Evolutionary conservation across 495 filamentous ascomycete genomes (phyloP).

Genomic region (Aspergillus cavernicola): DNA sequence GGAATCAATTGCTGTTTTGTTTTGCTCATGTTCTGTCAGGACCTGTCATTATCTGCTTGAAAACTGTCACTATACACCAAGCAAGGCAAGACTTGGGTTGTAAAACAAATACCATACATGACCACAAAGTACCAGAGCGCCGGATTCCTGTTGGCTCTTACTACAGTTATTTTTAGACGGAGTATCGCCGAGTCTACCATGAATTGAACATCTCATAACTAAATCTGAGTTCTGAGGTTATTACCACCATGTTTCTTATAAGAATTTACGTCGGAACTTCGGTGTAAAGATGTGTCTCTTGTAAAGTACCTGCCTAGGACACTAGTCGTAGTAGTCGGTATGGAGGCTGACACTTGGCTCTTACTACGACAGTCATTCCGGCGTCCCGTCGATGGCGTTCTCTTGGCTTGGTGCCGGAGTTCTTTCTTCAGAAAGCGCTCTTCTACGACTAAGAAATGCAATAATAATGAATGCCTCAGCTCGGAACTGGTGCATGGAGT

Average conservation of each 20-base stretch:
- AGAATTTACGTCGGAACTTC: background rate
- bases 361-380: background rate
- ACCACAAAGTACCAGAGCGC: slow-evolving; percentile 2
- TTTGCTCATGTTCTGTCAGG: background rate
- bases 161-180: slow-evolving; percentile 13
- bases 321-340: background rate
- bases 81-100: background rate
- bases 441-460: too few relatives aligned
- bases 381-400: slow-evolving; percentile 2
- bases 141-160: slow-evolving; percentile 17
- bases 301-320: background rate
- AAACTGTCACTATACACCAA: background rate
- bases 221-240: background rate
- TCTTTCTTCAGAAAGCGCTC: background rate
- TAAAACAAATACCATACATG: slow-evolving; percentile 11
- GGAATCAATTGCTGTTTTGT: slow-evolving; percentile 7
- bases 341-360: slow-evolving; percentile 15
- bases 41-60: background rate
- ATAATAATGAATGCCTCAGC: too few relatives aligned
- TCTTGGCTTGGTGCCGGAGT: background rate
- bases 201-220: background rate
- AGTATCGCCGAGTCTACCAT: background rate
- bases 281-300: background rate
- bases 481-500: too few relatives aligned
- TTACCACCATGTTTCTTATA: background rate